These are phyloP conservation scores for Starmerella gropengiesseri DNA, from an alignment of 805 yeast species.

Conservation along the genomic window DNA sequence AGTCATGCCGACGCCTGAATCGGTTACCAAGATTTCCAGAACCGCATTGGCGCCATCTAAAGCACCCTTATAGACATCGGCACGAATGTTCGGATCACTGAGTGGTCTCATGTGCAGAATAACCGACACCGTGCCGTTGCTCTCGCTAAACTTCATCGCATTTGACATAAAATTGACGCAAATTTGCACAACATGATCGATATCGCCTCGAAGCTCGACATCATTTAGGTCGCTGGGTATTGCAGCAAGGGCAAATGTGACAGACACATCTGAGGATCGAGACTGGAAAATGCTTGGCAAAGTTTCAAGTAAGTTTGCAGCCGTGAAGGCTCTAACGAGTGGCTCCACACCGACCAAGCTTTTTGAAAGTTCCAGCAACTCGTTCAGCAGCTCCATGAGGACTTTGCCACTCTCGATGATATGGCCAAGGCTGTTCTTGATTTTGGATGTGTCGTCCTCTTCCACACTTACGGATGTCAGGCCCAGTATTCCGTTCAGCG, in stretches of 20 bases:
- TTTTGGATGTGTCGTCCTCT: slow-evolving; percentile 56
- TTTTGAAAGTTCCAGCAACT: slow-evolving; percentile 78
- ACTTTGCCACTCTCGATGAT: slow-evolving; percentile 90
- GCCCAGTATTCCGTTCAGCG: slow-evolving; percentile 90
- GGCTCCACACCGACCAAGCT: slow-evolving; percentile 77
- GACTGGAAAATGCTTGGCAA: slow-evolving; percentile 67
- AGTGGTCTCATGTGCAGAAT: slow-evolving; percentile 14
- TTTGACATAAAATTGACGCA: slow-evolving; percentile 87
- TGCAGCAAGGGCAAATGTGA: slow-evolving; percentile 51
- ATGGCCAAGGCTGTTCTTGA: slow-evolving; percentile 62
- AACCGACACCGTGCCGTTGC: slow-evolving; percentile 30
- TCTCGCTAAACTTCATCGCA: slow-evolving; percentile 84
- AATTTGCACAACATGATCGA: slow-evolving; percentile 79
- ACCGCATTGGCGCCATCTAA: slow-evolving; percentile 13
- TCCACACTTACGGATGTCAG: slow-evolving; percentile 93
- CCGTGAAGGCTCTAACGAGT: slow-evolving; percentile 67
- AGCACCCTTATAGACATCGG: slow-evolving; percentile 10
- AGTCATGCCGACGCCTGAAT: slow-evolving; percentile 91
- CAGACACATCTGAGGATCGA: slow-evolving; percentile 48
- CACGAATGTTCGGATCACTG: slow-evolving; percentile 12
- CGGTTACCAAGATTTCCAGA: slow-evolving; percentile 65
- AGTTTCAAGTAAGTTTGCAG: slow-evolving; percentile 69
- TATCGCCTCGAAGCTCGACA: slow-evolving; percentile 67
- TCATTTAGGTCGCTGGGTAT: slow-evolving; percentile 39
- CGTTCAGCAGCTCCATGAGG: slow-evolving; percentile 78